phyloP scores from a whole-genome alignment of 768 basidiomycete species.

The Xanthoconium purpureum region DNA sequence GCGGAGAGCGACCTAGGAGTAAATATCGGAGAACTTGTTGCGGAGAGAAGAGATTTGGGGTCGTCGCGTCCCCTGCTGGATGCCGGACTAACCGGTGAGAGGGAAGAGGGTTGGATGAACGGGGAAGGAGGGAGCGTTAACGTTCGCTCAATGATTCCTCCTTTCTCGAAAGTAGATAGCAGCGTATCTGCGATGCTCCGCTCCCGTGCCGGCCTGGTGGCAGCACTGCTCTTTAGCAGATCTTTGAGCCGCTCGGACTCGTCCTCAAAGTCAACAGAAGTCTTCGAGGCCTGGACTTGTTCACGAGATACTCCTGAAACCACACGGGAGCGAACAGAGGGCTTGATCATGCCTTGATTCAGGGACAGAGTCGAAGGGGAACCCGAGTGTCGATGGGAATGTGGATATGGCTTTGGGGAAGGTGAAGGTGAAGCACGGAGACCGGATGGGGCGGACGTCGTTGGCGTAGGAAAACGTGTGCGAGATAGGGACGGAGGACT shows the following conservation, averaged over 20 bases:
- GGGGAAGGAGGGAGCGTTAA: constrained; percentile 15
- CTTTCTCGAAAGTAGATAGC: constrained; percentile 31
- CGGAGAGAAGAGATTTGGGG: constrained; percentile 45
- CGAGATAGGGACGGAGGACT: constrained; percentile 13
- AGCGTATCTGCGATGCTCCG: constrained; percentile 33
- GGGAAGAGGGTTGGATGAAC: not conserved
- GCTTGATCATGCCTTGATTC: constrained; percentile 45
- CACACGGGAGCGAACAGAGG: constrained; percentile 56
- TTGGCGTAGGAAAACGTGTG: constrained; percentile 4
- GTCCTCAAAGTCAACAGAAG: constrained; percentile 78
- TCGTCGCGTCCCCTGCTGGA: constrained; percentile 26
- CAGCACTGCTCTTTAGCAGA: constrained; percentile 56
- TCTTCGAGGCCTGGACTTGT: constrained; percentile 73
- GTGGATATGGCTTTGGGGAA: constrained; percentile 17
- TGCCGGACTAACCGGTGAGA: constrained; percentile 13
- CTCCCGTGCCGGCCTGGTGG: constrained; percentile 32
- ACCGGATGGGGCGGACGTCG: constrained; percentile 3
- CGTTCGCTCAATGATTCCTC: constrained; percentile 21
- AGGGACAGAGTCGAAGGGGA: constrained; percentile 40
- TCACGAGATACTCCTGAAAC: constrained; percentile 72
- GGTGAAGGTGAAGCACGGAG: constrained; percentile 16
- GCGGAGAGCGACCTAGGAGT: constrained; percentile 38
- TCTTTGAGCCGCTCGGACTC: constrained; percentile 75
- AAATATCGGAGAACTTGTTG: constrained; percentile 42
- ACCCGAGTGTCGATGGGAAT: constrained; percentile 28